Conservation (phyloP, 192 early-diverging fungal genomes). For the Linderina pennispora region DNA sequence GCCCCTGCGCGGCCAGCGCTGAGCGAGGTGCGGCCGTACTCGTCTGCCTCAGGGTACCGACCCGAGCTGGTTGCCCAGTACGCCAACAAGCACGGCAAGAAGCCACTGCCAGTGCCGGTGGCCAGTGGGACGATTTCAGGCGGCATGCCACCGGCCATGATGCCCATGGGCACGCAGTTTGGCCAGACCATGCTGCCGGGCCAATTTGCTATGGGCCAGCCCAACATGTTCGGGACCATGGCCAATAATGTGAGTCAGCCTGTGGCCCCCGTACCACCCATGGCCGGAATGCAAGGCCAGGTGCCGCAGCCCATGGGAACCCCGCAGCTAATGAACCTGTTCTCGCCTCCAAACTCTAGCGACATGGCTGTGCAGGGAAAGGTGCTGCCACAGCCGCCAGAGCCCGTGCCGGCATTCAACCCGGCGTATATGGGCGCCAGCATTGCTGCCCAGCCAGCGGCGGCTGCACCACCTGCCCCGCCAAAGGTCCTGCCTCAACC, state of each 20-base stretch:
- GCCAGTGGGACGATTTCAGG: too few relatives aligned
- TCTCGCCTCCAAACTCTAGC: background rate
- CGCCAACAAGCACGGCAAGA: constrained; percentile 41
- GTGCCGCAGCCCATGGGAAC: background rate
- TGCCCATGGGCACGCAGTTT: constrained; percentile 10
- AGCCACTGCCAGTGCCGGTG: constrained; percentile 38
- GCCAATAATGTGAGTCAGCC: too few relatives aligned
- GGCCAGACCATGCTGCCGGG: constrained; percentile 42
- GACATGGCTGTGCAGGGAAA: background rate
- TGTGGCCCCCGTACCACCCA: too few relatives aligned
- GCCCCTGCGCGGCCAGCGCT: constrained; percentile 35
- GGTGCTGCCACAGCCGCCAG: background rate
- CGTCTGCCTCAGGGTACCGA: constrained; percentile 41
- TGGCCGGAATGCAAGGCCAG: too few relatives aligned
- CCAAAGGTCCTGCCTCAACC: too few relatives aligned
- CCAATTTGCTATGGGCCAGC: too few relatives aligned
- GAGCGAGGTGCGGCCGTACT: constrained; percentile 43
- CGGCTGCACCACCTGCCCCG: too few relatives aligned
- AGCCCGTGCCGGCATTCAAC: background rate
- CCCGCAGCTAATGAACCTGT: background rate
- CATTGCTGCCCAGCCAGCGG: too few relatives aligned
- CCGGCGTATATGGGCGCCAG: too few relatives aligned
- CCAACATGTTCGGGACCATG: too few relatives aligned
- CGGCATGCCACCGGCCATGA: too few relatives aligned
- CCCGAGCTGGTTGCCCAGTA: constrained; percentile 40